These are phyloP conservation scores for Trichosporon sp. DNA, from an alignment of 1,284 basidiomycete species.

Conservation along the genomic window DNA sequence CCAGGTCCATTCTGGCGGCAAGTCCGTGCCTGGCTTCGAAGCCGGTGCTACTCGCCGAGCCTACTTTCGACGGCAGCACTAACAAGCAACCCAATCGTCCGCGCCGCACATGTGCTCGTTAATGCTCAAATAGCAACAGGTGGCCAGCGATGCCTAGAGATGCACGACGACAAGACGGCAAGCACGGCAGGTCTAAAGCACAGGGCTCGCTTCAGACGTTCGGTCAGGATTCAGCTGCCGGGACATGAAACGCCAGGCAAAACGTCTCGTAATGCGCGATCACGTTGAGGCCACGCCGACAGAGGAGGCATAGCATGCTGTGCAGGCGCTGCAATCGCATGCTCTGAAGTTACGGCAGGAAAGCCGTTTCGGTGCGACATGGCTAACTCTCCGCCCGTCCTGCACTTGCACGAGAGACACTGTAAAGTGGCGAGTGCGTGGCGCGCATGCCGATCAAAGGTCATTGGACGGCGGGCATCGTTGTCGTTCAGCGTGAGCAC, in stretches of 20 bases:
- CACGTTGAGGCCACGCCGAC: not conserved
- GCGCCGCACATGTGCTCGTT: too few species aligned
- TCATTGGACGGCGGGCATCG: too few species aligned
- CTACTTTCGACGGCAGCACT: not conserved
- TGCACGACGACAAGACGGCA: too few species aligned
- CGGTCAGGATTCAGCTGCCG: not conserved
- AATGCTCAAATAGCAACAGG: too few species aligned
- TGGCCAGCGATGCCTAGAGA: too few species aligned
- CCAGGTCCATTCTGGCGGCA: too few species aligned
- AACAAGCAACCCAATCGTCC: not conserved
- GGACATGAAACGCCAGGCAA: not conserved
- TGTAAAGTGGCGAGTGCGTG: too few species aligned
- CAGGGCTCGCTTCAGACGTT: not conserved
- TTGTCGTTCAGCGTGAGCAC: too few species aligned
- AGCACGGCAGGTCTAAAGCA: not conserved
- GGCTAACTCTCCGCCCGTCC: not conserved
- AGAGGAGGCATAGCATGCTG: not conserved
- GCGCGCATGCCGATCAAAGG: too few species aligned
- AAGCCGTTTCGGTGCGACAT: not conserved
- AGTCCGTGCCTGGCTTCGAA: too few species aligned
- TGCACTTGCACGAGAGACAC: too few species aligned
- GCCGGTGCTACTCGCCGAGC: not conserved
- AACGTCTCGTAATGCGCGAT: not conserved
- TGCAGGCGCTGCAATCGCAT: not conserved
- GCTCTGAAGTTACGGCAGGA: not conserved